phyloP scores from a whole-genome alignment of 306 rosid genomes.

The Adenanthera pavonina region DNA sequence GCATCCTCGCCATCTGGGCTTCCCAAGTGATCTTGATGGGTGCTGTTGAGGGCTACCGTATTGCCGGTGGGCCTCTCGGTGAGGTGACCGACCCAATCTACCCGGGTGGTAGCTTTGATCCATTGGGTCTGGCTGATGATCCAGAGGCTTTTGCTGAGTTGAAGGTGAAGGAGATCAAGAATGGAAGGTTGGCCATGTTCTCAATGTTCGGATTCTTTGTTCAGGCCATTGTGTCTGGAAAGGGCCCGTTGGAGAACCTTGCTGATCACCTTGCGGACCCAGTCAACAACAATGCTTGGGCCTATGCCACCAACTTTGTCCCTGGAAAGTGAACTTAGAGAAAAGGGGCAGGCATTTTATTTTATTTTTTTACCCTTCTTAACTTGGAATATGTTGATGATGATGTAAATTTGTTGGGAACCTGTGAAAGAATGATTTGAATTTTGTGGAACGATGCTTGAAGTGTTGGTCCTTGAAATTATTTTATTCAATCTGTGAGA shows the following conservation, averaged over 20 bases:
- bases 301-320: constrained; percentile 1
- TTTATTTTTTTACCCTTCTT: neutral
- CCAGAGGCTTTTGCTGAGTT: neutral
- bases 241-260: constrained; percentile 4
- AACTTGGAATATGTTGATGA: neutral
- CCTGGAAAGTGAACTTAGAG: constrained; percentile 4
- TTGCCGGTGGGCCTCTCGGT: neutral
- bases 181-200: neutral
- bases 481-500: neutral
- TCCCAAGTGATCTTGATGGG: constrained; percentile 4
- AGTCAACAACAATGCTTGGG: neutral
- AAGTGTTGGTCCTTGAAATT: neutral
- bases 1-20: neutral
- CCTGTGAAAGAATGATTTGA: neutral
- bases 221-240: neutral
- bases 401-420: neutral
- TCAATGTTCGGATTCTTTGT: constrained; percentile 3
- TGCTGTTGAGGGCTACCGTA: neutral
- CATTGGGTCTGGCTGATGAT: neutral
- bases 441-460: neutral
- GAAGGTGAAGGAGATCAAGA: constrained; percentile 12
- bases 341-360: neutral
- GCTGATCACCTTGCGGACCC: neutral
- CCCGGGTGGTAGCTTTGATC: neutral
- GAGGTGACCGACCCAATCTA: neutral